Percentiles rank a stretch among this genome's conserved stretches.
These are phyloP conservation scores for Citrus australasica DNA, from an alignment of 345 rosid species.

Conservation along the genomic window DNA sequence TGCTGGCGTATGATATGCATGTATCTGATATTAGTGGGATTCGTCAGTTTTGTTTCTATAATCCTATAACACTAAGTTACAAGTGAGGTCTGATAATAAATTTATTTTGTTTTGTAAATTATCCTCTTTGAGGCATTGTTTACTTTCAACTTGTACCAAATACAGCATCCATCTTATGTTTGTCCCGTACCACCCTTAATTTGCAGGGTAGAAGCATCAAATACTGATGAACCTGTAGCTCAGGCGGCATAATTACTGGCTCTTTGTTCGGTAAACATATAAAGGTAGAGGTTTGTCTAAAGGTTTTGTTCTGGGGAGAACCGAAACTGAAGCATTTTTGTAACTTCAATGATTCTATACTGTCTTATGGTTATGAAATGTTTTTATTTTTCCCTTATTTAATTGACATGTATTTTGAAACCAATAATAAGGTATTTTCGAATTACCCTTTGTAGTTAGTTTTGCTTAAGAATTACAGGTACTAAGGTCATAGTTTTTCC, in stretches of 20 bases:
- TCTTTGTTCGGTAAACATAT: neutral
- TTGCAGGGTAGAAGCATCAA: constrained; percentile 44
- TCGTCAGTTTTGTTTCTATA: neutral
- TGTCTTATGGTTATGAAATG: neutral
- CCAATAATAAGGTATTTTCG: neutral
- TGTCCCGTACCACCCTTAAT: neutral
- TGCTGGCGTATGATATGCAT: neutral
- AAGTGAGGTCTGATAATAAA: neutral
- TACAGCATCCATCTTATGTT: neutral
- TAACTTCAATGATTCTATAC: neutral
- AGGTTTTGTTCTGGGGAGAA: neutral
- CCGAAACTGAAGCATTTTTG: neutral
- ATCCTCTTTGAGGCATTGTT: neutral
- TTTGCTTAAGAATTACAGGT: neutral
- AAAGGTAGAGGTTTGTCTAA: neutral
- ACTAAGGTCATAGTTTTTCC: neutral
- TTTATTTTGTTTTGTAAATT: no score
- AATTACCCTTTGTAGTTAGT: neutral
- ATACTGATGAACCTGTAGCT: constrained; percentile 48
- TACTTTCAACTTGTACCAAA: neutral
- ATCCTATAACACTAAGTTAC: neutral
- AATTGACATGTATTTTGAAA: neutral
- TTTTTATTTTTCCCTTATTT: neutral
- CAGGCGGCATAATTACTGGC: constrained; percentile 39
- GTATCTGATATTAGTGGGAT: neutral